Percentiles rank a stretch among this genome's conserved stretches.
Evolutionary conservation across 108 stramenopile species (phyloP).

Genomic region (Skeletonema marinoi): DNA sequence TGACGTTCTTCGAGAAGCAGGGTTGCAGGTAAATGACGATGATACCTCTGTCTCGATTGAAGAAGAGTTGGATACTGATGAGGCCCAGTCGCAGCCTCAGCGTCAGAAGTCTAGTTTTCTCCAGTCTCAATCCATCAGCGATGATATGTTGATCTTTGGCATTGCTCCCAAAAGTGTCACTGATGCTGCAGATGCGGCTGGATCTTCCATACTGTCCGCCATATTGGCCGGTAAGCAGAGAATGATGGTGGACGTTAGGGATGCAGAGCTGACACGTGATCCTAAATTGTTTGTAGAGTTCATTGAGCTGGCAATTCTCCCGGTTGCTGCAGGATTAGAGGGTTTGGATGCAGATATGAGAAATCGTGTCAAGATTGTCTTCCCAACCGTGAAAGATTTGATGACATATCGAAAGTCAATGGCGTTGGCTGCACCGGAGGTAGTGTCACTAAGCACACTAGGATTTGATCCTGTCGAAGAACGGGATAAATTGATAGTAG

Average conservation of each 20-base stretch:
- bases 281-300: conserved; percentile 82
- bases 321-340: conserved; percentile 87
- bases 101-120: conserved; percentile 10
- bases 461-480: conserved; percentile 87
- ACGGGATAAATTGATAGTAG: conserved; percentile 79
- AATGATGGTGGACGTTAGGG: conserved; percentile 90
- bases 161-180: conserved; percentile 82
- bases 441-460: conserved; percentile 81
- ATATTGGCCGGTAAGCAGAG: conserved; percentile 86
- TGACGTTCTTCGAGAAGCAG: conserved; percentile 69
- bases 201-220: conserved; percentile 79
- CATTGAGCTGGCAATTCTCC: conserved; percentile 82
- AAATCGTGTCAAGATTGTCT: conserved; percentile 90
- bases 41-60: conserved; percentile 7
- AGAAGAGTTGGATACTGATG: conserved; percentile 7
- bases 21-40: conserved; percentile 53
- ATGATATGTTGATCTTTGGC: conserved; percentile 83
- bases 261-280: conserved; percentile 83
- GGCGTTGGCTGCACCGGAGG: conserved; percentile 87
- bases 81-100: conserved; percentile 3
- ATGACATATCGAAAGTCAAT: conserved; percentile 77
- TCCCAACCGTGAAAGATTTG: conserved; percentile 88
- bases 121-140: conserved; percentile 40
- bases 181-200: conserved; percentile 89
- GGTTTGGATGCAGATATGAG: conserved; percentile 61